Base-by-base conservation (phyloP, 164 flowering plant species). In the Chimonanthus praecox region DNA sequence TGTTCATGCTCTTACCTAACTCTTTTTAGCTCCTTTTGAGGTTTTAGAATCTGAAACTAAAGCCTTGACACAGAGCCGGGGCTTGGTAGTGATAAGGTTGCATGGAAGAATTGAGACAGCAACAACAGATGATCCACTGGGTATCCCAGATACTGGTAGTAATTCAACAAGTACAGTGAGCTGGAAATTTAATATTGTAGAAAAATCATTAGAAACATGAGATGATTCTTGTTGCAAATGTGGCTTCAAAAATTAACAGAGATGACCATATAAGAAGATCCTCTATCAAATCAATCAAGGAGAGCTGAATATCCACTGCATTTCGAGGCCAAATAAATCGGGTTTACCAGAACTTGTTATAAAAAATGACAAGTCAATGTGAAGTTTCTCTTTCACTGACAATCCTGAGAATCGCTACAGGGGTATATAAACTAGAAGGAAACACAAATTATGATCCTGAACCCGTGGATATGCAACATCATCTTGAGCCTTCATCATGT, bases 91-190 rank as follows among this genome's bases (percentile, higher is more conserved):
- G 44, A 92, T 77, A 64, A 92, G 92, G 72, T 77, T 78, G 58
- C 73, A 74, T 1, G 94, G 90, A 81, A 94, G 92, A 71, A 88
- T 91, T 16, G 97, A 85, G 21, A 94, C 88, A 47, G 87, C 96
- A 72, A 81, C 94, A 58, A 92, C 90, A 10, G 82, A 13, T 6
- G 89, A 84, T 11, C 86, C 84, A 70, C 66, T 83, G 3, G 89
- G 85, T 47, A 89, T 63, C 48, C 92, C 83, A 63, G 92, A 87
- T 72, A 90, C 73, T 7, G 98, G 96, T 11, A 94, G 83, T 71
- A 89, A 70, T 81, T 94, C 97, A 62, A 94, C 78, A 58, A 94
- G 90, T 72, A 94, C 80, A 44, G 81, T 84, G 58, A 94, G 70
- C 97, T 94, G 92, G 58, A 78, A 71, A 10, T 45, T 44, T 4